A percentile compares a stretch with the other conserved stretches of the same genome.
Evolutionary conservation across 1,284 basidiomycete genomes (phyloP).

Genomic region (Melampsora occidentalis): DNA sequence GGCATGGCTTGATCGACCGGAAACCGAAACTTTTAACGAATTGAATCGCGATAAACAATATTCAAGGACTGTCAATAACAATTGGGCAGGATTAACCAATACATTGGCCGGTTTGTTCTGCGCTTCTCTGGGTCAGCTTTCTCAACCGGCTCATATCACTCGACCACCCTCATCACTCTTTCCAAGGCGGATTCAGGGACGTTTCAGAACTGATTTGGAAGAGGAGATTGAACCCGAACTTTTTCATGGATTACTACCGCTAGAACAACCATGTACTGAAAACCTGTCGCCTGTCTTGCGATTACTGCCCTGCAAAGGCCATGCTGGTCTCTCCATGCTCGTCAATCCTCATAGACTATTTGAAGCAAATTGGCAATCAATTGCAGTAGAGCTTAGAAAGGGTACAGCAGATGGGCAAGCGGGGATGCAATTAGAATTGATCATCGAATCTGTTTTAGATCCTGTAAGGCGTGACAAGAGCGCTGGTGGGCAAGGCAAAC

Average conservation of each 20-base stretch:
- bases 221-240: conserved; percentile 4
- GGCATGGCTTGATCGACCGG: conserved; percentile 19
- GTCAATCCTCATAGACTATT: conserved; percentile 83
- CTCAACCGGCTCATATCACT: conserved; percentile 21
- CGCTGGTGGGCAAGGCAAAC: conserved; percentile 54
- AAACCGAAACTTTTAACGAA: conserved; percentile 29
- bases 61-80: conserved; percentile 60
- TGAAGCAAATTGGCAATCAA: conserved; percentile 80
- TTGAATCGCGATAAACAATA: conserved; percentile 22
- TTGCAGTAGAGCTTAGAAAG: conserved; percentile 64
- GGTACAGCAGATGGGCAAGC: background rate
- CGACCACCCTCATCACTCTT: conserved; percentile 45
- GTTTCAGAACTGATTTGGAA: conserved; percentile 10
- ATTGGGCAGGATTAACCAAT: conserved; percentile 82
- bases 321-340: conserved; percentile 80
- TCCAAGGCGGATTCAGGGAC: conserved; percentile 46
- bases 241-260: conserved; percentile 63
- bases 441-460: conserved; percentile 32
- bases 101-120: conserved; percentile 90
- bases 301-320: conserved; percentile 84
- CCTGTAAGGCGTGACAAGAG: conserved; percentile 53
- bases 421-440: conserved; percentile 13
- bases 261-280: conserved; percentile 88
- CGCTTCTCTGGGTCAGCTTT: conserved; percentile 71
- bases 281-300: conserved; percentile 94